Evolutionary conservation across 2,329 filamentous ascomycete species (phyloP).

Genomic region (Microdochium nivale): DNA sequence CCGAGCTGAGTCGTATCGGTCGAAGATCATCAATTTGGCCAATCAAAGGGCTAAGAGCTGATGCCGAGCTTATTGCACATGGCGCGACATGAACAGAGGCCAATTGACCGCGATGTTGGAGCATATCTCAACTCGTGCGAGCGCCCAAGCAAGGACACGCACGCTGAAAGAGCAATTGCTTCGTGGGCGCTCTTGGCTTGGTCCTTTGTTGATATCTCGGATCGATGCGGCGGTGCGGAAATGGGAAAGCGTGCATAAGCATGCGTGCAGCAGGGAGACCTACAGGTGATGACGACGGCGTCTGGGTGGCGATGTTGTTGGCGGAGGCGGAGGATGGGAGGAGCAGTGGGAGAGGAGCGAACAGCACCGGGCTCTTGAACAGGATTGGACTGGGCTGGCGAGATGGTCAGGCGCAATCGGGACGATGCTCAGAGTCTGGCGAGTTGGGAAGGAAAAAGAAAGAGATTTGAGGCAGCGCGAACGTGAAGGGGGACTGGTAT

Average conservation of each 20-base stretch:
- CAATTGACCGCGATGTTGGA: too few species aligned
- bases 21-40: too few species aligned
- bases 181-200: too few species aligned
- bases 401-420: constrained; percentile 3
- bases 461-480: not conserved
- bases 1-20: too few species aligned
- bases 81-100: too few species aligned
- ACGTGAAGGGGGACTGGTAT: not conserved
- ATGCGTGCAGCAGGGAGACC: not conserved
- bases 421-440: constrained; percentile 21
- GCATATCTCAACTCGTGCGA: too few species aligned
- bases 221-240: not conserved
- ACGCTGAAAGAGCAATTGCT: too few species aligned
- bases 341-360: not conserved
- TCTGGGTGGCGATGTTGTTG: not conserved
- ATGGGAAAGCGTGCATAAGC: not conserved
- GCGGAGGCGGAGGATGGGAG: not conserved
- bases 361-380: not conserved
- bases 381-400: not conserved
- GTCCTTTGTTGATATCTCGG: not conserved
- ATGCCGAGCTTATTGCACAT: too few species aligned
- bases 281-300: constrained; percentile 1
- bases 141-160: too few species aligned
- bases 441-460: constrained; percentile 18
- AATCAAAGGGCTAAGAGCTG: too few species aligned